Evolutionary conservation across 83 land plant genomes (phyloP).

Genomic region (Picea abies): DNA sequence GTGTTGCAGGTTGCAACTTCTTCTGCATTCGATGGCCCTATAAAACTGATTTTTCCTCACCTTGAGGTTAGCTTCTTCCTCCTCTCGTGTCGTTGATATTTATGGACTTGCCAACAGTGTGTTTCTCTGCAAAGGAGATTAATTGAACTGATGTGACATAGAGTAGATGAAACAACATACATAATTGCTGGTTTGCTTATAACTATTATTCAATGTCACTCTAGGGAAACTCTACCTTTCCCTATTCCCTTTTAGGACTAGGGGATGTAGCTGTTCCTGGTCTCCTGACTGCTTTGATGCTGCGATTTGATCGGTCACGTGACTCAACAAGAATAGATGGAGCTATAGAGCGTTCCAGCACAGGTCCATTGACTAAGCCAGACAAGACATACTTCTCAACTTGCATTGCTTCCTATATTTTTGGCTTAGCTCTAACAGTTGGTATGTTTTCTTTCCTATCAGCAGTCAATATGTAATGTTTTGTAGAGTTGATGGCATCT

Average conservation of each 20-base stretch:
- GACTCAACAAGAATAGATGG: constrained; percentile 9
- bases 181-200: neutral
- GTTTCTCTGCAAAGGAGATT: neutral
- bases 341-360: constrained; percentile 10
- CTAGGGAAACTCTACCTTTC: constrained; percentile 36
- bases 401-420: constrained; percentile 43
- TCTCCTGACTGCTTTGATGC: constrained; percentile 50
- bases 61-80: constrained; percentile 17
- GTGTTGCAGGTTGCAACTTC: constrained; percentile 55
- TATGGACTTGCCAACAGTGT: too few species aligned
- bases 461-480: neutral
- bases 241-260: constrained; percentile 48
- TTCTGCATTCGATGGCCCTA: constrained; percentile 59
- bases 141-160: neutral
- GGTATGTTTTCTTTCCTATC: constrained; percentile 23
- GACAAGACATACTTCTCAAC: constrained; percentile 52
- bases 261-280: constrained; percentile 64
- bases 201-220: neutral
- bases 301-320: constrained; percentile 47
- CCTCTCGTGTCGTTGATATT: neutral
- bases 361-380: constrained; percentile 3
- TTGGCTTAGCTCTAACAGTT: constrained; percentile 49
- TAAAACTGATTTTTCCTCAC: constrained; percentile 54
- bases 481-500: neutral
- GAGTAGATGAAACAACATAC: neutral